Evolutionary conservation across 305 asterid species (phyloP), one percentile per base, ranked within the genome.

Genomic region (Salvia sclarea): DNA sequence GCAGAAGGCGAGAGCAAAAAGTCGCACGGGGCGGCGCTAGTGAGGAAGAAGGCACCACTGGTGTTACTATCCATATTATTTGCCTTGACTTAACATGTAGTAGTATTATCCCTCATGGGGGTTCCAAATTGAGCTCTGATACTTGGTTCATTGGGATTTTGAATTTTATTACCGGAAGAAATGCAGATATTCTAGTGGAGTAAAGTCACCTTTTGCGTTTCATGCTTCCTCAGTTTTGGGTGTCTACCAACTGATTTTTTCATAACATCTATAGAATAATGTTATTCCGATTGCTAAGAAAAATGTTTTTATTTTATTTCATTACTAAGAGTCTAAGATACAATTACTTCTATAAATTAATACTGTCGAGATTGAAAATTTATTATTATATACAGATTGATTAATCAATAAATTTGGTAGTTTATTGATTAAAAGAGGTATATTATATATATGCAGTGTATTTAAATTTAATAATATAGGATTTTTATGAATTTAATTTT

Each of bases 1-100:
- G 82, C 91, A 94, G 99, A 91, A 85, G 81, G 61, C 90, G 21
- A 89, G 97, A 80, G 84, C 83, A 17, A 91, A 87, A 74, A 82
- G 84, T 76, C 96, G 96, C 78, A 60, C 89, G n/a, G 74, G 90
- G 63, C 89, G 96, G 60, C 92, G 95, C 64, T 90, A 84, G 81
- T 35, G 44, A 45, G 60, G 50, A 14, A 70, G 35, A 71, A 43
- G 18, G 62, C 43, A 64, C 43, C 54, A 9, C 41, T 24, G 2
- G 18, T 43, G 63, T 71, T 60, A 58, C 38, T 10, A 62, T 40
- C 70, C 35, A 31, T 38, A 44, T 55, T 57, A 25, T 35, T 35
- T 55, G 35, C 49, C 59, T 62, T 60, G 54, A 16, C 60, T 16
- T 35, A 14, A 21, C 24, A 21, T 21, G 61, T 35, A 41, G 41